Evolutionary conservation across 768 basidiomycete genomes (phyloP), one percentile per base, ranked within the genome.

Genomic region (Hericium rajendrae): DNA sequence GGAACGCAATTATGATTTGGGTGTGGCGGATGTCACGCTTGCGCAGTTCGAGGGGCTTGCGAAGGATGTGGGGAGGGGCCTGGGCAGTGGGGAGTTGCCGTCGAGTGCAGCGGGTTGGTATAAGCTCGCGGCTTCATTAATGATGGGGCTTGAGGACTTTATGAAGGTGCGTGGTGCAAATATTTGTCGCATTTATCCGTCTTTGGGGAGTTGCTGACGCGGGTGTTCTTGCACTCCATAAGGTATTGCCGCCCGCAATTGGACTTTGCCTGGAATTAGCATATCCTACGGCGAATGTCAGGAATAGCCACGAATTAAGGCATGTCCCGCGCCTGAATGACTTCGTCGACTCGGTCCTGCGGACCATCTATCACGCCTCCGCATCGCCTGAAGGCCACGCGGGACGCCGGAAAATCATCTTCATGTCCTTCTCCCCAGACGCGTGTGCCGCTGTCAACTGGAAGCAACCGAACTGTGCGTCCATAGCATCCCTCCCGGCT

Each of bases 381-480:
- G 74, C 76, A 52, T 71, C 73, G 52, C 68, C 76, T 26, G 81
- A 81, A 28, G 76, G 76, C 41, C 74, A 75, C 32, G 71, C 75
- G 57, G 74, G 75, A 51, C 83, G 88, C 56, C 78, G 94, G 52
- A 86, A 86, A 63, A 83, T 97, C 59, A 82, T 92, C n/a, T 93
- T 99, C 68, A 86, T 86, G 40, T 95, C 93, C 6, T 98, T 90
- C 70, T 87, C 88, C 51, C 91, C 94, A 9, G 85, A 90, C 67
- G 82, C 93, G 0, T 95, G 93, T 70, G 83, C 90, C 8, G 86
- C 90, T 15, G 71, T 97, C 56, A 98, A 99, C 66, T 98, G 95
- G 97, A 99, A 99, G 71, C 95, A 99, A 71, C 95, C 95, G 12
- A 98, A 98, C 70, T 98, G 95, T 92, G 73, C 71, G 84, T 71